phyloP scores from a whole-genome alignment of 371 early-diverging fungal species.

The Syncephalastrum racemosum region DNA sequence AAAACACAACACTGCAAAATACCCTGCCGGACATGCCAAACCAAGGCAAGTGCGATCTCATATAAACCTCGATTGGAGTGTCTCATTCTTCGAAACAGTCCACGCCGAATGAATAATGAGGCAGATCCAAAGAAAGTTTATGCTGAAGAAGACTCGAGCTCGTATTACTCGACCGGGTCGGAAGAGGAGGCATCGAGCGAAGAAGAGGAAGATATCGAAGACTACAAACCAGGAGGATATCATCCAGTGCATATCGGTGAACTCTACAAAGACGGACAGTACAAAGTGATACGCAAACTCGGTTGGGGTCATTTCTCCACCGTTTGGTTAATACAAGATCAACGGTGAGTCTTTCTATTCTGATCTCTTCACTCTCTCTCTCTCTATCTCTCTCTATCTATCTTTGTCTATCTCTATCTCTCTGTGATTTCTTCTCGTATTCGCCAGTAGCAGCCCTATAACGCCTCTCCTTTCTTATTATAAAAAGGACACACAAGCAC shows the following conservation, averaged over 20 bases:
- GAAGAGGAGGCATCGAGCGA: slow-evolving; percentile 12
- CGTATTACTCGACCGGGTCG: too few species aligned
- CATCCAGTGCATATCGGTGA: slow-evolving; percentile 92
- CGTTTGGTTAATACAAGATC: slow-evolving; percentile 94
- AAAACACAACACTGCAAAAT: too few species aligned
- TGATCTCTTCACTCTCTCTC: not conserved
- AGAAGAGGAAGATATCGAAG: slow-evolving; percentile 89
- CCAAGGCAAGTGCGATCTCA: too few species aligned
- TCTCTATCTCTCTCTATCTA: not conserved
- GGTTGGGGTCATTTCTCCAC: slow-evolving; percentile 99
- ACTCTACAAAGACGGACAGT: slow-evolving; percentile 75
- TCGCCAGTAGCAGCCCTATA: not conserved
- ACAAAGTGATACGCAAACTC: slow-evolving; percentile 86
- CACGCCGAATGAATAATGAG: too few species aligned
- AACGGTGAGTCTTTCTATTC: slow-evolving; percentile 42
- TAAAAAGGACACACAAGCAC: slow-evolving; percentile 64
- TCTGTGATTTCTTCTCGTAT: not conserved
- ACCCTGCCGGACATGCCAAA: too few species aligned
- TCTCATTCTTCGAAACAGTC: too few species aligned
- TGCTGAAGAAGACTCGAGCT: too few species aligned
- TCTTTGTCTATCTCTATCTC: not conserved
- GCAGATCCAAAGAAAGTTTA: too few species aligned
- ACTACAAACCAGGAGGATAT: slow-evolving; percentile 94
- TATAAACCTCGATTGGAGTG: too few species aligned
- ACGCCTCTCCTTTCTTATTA: not conserved